Conservation (phyloP, 164 flowering plant species). For the Aristolochia fimbriata region DNA sequence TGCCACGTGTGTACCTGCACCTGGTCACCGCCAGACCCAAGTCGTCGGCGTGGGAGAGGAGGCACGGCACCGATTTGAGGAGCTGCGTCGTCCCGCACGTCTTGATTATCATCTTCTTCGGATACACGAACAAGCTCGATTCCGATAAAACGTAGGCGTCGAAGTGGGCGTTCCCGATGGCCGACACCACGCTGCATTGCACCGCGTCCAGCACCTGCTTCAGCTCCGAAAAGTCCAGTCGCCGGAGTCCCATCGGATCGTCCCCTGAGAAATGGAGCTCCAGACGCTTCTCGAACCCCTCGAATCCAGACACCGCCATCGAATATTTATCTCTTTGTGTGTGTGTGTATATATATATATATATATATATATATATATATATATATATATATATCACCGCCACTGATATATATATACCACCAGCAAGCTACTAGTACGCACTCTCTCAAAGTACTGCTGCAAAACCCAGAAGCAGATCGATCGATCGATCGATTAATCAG, state of each 20-base stretch:
- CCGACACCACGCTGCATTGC: constrained; percentile 87
- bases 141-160: constrained; percentile 92
- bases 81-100: constrained; percentile 96
- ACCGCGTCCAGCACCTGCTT: constrained; percentile 53
- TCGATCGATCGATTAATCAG: too few relatives aligned
- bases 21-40: constrained; percentile 35
- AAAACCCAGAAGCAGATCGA: too few relatives aligned
- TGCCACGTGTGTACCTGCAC: constrained; percentile 80
- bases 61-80: constrained; percentile 64
- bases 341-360: too few relatives aligned
- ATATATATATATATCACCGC: too few relatives aligned
- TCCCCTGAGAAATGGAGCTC: constrained; percentile 79
- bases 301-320: constrained; percentile 78
- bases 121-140: constrained; percentile 84
- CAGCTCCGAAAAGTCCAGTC: constrained; percentile 31
- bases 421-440: too few relatives aligned
- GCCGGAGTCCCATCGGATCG: constrained; percentile 52
- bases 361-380: too few relatives aligned
- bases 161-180: constrained; percentile 52
- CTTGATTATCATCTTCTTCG: constrained; percentile 76
- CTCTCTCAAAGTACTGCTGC: too few relatives aligned
- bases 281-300: constrained; percentile 81
- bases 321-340: too few relatives aligned
- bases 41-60: constrained; percentile 35
- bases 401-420: too few relatives aligned